Percentiles rank a stretch among this genome's conserved stretches.
These are phyloP conservation scores for Arabidopsis suecica DNA, from an alignment of 345 rosid species.

Conservation along the genomic window DNA sequence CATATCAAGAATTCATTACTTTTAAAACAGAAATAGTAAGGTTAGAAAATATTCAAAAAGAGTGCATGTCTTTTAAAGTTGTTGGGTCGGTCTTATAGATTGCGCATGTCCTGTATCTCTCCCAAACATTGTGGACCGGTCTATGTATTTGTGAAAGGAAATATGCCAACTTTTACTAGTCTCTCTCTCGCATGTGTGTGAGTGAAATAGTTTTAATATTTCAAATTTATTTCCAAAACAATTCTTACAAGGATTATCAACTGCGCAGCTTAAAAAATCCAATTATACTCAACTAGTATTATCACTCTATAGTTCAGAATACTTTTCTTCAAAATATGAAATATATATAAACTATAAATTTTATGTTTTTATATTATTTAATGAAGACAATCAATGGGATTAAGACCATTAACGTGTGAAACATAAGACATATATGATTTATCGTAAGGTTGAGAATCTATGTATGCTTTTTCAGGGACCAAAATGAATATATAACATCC, in stretches of 20 bases:
- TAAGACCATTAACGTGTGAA: background rate
- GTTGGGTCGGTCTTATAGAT: conserved; percentile 10
- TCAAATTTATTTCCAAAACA: background rate
- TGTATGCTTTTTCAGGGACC: background rate
- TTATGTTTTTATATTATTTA: background rate
- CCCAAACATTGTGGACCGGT: conserved; percentile 33
- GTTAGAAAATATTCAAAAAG: conserved; percentile 12
- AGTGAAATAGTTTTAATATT: background rate
- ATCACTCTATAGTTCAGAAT: background rate
- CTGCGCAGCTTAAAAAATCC: too few relatives aligned
- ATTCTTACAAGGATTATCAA: too few relatives aligned
- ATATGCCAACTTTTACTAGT: conserved; percentile 20
- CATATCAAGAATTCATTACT: background rate
- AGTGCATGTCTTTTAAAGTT: conserved; percentile 5
- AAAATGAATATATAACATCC: background rate
- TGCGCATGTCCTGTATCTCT: conserved; percentile 23
- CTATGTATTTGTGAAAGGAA: conserved; percentile 19
- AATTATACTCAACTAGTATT: background rate
- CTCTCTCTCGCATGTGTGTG: conserved; percentile 1
- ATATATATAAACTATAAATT: background rate
- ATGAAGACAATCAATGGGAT: background rate
- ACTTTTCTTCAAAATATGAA: background rate
- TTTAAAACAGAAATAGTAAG: background rate
- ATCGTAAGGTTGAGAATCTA: background rate
- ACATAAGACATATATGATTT: too few relatives aligned